phyloP scores from a whole-genome alignment of 495 filamentous ascomycete genomes.

The Melanomma pulvis-pyrius region DNA sequence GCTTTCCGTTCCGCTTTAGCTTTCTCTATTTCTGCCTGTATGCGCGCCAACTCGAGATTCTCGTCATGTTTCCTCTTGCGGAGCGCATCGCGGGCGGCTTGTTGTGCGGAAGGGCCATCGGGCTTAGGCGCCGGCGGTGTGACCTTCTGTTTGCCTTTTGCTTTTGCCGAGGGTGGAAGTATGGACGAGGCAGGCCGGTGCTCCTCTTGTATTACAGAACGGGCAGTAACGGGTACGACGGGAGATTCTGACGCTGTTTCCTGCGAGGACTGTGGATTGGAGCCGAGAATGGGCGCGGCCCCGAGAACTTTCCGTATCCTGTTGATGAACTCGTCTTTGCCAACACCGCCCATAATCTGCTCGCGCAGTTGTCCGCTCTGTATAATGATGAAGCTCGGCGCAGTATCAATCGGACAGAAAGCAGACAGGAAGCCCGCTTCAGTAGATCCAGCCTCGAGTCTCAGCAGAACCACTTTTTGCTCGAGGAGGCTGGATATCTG shows the following conservation, averaged over 20 bases:
- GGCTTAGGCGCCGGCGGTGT: constrained; percentile 28
- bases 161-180: constrained; percentile 26
- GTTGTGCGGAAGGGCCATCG: constrained; percentile 26
- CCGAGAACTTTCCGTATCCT: constrained; percentile 27
- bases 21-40: constrained; percentile 43
- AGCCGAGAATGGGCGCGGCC: constrained; percentile 5
- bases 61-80: constrained; percentile 40
- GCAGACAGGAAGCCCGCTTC: constrained; percentile 81
- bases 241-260: background rate
- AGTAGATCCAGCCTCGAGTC: constrained; percentile 67
- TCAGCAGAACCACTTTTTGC: constrained; percentile 65
- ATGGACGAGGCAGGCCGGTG: constrained; percentile 4
- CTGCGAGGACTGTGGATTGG: background rate
- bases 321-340: constrained; percentile 33
- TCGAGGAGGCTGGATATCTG: constrained; percentile 55
- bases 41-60: constrained; percentile 41
- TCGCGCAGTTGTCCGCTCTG: constrained; percentile 44
- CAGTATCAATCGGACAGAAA: constrained; percentile 72
- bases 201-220: constrained; percentile 3
- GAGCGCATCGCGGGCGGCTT: constrained; percentile 33
- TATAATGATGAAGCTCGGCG: constrained; percentile 78
- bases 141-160: constrained; percentile 38
- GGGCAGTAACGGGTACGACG: constrained; percentile 2
- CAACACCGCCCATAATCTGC: constrained; percentile 23
- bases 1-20: constrained; percentile 66